These are phyloP conservation scores for Rhodotorula taiwanensis DNA, from an alignment of 768 basidiomycete species.

Conservation along the genomic window DNA sequence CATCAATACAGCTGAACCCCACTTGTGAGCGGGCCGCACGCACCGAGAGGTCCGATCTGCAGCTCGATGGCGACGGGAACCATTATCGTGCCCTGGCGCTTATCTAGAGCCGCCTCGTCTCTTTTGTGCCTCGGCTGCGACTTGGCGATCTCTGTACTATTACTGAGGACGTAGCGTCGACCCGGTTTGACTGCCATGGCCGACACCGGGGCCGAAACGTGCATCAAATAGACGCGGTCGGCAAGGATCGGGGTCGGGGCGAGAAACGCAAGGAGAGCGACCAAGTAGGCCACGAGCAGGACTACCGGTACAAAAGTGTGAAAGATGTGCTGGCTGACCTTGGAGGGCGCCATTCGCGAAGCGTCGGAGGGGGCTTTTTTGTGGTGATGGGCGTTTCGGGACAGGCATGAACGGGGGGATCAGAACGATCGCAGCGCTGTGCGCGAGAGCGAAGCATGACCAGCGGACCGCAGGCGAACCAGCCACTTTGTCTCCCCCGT, in stretches of 20 bases:
- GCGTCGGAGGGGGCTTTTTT: too few species aligned
- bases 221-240: constrained; percentile 23
- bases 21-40: neutral
- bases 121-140: too few species aligned
- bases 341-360: too few species aligned
- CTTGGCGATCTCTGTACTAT: too few species aligned
- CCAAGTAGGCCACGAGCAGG: constrained; percentile 26
- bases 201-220: neutral
- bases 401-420: too few species aligned
- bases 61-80: neutral
- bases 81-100: neutral
- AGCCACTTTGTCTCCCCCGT: too few species aligned
- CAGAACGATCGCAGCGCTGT: too few species aligned
- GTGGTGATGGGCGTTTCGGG: too few species aligned
- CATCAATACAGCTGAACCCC: neutral
- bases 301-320: constrained; percentile 26
- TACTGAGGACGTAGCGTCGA: constrained; percentile 9
- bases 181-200: neutral
- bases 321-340: constrained; percentile 22
- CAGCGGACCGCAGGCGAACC: too few species aligned
- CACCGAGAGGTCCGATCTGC: constrained; percentile 21
- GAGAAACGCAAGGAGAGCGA: constrained; percentile 30
- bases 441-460: too few species aligned
- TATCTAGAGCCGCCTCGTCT: too few species aligned
- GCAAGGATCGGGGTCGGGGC: constrained; percentile 22